Evolutionary conservation across 495 filamentous ascomycete genomes (phyloP), one percentile per base, ranked within the genome.

Genomic region (Penicillium pancosmium): DNA sequence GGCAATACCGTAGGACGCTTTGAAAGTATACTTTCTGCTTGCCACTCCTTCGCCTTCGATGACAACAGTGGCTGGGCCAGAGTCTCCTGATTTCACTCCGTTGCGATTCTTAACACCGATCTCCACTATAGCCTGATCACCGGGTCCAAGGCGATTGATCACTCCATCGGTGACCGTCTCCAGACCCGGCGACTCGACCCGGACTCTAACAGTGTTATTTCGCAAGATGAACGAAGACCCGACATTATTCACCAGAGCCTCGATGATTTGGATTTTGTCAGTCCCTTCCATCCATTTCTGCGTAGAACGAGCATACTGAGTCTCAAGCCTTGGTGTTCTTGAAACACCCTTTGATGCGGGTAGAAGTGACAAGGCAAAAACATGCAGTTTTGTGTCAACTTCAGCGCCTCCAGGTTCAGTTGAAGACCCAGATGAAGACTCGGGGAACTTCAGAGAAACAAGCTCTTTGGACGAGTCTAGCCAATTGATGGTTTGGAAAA

Each of bases 221-320:
- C 73, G 62, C 31, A 78, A 48, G 4, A 76, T 65, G 50, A 75
- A 80, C 10, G 76, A 72, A 0, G 60, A 52, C 0, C 82, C 82
- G 8, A 69, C 66, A 60, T 85, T 84, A 55, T 84, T 83, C 35
- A 85, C 52, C 6, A 71, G 68, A 21, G 80, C 68, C 57, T 85
- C 82, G 25, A 84, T 67, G 46, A 78, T 75, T 61, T 85, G 83
- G 18, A 70, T 69, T 27, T 77, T 78, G 52, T 76, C 73, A 0
- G 62, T 70, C 13, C 68, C 69, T 46, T 75, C 73, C 0, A 73
- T 61, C 76, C 76, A 77, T 56, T 83, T 81, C 62, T 84, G 81
- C 11, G 82, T 84, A 5, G 81, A 75, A 4, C 82, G 70, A 13
- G 77, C 74, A 65, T 77, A 79, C 56, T 85, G 82, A 11, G 81